Evolutionary conservation across 1,284 basidiomycete genomes (phyloP).

Genomic region (Ustilago sp.): DNA sequence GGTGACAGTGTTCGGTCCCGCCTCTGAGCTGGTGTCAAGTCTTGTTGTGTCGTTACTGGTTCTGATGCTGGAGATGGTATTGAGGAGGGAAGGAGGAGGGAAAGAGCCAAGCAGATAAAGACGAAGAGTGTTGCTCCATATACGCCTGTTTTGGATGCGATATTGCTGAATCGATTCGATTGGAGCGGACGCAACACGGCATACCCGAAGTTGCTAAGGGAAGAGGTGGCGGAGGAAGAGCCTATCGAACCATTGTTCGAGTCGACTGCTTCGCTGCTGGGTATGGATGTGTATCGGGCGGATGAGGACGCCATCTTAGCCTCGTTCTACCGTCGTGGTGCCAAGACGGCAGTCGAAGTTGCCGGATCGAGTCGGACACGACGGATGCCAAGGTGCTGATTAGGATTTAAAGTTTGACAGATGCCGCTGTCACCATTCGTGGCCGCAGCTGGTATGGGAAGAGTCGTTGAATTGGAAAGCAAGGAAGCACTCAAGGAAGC

Average conservation of each 20-base stretch:
- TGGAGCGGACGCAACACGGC: not conserved
- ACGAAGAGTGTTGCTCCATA: conserved; percentile 28
- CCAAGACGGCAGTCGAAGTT: not conserved
- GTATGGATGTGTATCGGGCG: conserved; percentile 23
- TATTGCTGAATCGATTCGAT: not conserved
- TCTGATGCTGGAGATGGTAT: not conserved
- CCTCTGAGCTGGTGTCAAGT: conserved; percentile 16
- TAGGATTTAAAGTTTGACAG: not conserved
- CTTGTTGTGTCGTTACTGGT: not conserved
- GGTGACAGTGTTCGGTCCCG: conserved; percentile 42
- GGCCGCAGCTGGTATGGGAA: too few relatives aligned
- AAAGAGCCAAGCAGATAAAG: conserved; percentile 19
- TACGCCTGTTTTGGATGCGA: conserved; percentile 13
- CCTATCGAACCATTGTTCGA: not conserved
- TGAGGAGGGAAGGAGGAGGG: conserved; percentile 8
- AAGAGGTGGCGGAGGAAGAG: conserved; percentile 1
- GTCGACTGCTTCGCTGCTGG: conserved; percentile 1
- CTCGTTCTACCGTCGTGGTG: not conserved
- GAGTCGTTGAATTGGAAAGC: too few relatives aligned
- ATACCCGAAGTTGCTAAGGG: not conserved
- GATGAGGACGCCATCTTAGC: conserved; percentile 18
- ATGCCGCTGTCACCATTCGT: too few relatives aligned
- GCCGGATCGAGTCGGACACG: not conserved
- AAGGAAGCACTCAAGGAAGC: too few relatives aligned
- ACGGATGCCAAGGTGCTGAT: not conserved